Evolutionary conservation across 805 yeast genomes (phyloP), one percentile per base, ranked within the genome.

Genomic region (Candida arabinofermentans): DNA sequence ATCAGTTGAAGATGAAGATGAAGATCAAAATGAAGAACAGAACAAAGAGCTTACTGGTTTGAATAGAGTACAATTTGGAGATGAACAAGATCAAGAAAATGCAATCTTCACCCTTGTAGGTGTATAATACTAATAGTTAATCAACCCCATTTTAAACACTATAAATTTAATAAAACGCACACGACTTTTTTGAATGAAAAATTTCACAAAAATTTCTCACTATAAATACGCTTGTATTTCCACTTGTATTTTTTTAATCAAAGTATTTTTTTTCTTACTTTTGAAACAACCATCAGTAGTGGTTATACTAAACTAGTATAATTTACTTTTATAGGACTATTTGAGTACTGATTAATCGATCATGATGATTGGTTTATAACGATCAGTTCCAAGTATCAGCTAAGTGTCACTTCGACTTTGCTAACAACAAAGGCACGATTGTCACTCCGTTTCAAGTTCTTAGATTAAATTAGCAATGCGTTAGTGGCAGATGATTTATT

Each of bases 391-490:
- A 49, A 56, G 48, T 53, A 46, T 74, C 80, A 80, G 86, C 86
- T 80, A 79, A 78, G 81, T 75, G 73, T 65, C 49, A 68, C 69
- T 64, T 70, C 81, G 86, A 80, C 86, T 77, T 67, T 72, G 70
- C 76, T 75, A 80, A 80, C 86, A 80, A 79, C 72, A 71, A 65
- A 72, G 86, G 66, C 80, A 80, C 86, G 81, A 73, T 70, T 66
- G 70, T 66, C 71, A 75, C 79, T 80, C 76, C 86, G 86, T 80
- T 79, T 79, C 74, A 79, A 81, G 84, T 75, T 76, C 82, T 80
- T 80, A 80, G 84, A 80, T 64, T 57, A 57, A 66, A 23, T 44
- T 29, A 35, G 52, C 55, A 46, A 54, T 61, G 63, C 65, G 69
- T 58, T 58, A 61, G 69, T 66, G 64, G 57, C 49, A 44, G 57